These are phyloP conservation scores for Xanthoparmelia taractica DNA, from an alignment of 495 filamentous ascomycete species.

Conservation along the genomic window DNA sequence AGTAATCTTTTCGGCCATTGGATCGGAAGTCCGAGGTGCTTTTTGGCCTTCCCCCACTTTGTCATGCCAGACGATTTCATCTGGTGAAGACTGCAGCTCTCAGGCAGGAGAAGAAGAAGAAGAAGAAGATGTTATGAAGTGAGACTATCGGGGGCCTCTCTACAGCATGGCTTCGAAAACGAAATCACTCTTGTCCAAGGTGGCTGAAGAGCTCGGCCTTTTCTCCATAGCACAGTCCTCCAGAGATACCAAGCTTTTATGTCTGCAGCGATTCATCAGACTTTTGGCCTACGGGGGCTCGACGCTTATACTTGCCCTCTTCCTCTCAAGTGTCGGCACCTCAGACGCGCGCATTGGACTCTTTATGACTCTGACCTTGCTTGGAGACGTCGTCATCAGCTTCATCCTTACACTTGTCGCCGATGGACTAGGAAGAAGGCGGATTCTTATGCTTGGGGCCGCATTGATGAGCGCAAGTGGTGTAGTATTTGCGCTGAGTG, in stretches of 20 bases:
- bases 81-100: not conserved
- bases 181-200: slow-evolving; percentile 3
- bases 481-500: slow-evolving; percentile 55
- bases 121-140: not conserved
- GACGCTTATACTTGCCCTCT: slow-evolving; percentile 65
- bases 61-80: not conserved
- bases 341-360: slow-evolving; percentile 69
- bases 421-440: slow-evolving; percentile 62
- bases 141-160: not conserved
- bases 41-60: not conserved
- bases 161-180: slow-evolving; percentile 8
- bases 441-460: slow-evolving; percentile 61
- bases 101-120: not conserved
- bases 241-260: slow-evolving; percentile 63
- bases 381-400: slow-evolving; percentile 73
- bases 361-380: slow-evolving; percentile 80
- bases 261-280: slow-evolving; percentile 60
- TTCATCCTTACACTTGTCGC: slow-evolving; percentile 68
- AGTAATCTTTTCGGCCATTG: no score
- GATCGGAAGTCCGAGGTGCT: slow-evolving; percentile 3
- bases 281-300: slow-evolving; percentile 73
- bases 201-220: slow-evolving; percentile 35
- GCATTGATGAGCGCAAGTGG: slow-evolving; percentile 61
- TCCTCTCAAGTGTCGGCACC: slow-evolving; percentile 57
- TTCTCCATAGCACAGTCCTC: slow-evolving; percentile 43